These are phyloP conservation scores for Talaromyces rugulosus DNA, from an alignment of 2,329 filamentous ascomycete genomes.

Conservation along the genomic window DNA sequence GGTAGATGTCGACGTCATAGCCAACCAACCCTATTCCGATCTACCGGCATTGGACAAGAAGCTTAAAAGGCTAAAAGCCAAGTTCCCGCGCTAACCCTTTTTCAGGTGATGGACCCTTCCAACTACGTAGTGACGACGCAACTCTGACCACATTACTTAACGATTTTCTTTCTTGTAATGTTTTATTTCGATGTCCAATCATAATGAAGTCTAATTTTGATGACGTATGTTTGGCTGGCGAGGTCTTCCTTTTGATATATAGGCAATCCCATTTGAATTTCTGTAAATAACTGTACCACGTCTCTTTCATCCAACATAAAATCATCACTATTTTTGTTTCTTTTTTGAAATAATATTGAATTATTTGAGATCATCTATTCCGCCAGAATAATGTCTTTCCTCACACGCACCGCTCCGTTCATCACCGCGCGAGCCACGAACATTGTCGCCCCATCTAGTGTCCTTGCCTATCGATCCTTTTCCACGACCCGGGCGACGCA, in stretches of 20 bases:
- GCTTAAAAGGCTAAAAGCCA: not conserved
- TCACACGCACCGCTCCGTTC: conserved; percentile 1
- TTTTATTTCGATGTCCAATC: not conserved
- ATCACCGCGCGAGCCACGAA: not conserved
- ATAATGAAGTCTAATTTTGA: not conserved
- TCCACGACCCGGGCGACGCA: conserved; percentile 48
- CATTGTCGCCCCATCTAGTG: not conserved
- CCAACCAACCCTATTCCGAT: not conserved
- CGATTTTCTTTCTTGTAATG: not conserved
- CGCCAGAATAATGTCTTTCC: conserved; percentile 5
- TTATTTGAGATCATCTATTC: not conserved
- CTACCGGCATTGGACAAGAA: not conserved
- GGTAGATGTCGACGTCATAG: not conserved
- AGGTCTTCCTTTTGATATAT: not conserved
- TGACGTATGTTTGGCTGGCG: not conserved
- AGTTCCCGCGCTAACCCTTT: not conserved
- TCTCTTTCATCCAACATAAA: not conserved
- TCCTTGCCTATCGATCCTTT: conserved; percentile 35
- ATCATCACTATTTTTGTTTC: not conserved
- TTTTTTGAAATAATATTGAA: no score
- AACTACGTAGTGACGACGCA: conserved; percentile 11
- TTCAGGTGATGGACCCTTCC: not conserved
- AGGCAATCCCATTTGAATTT: not conserved
- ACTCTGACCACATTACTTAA: conserved; percentile 4
- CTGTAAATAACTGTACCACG: not conserved